Evolutionary conservation across 371 early-diverging fungal genomes (phyloP), one percentile per base, ranked within the genome.

Genomic region (Mucor velutinosus): DNA sequence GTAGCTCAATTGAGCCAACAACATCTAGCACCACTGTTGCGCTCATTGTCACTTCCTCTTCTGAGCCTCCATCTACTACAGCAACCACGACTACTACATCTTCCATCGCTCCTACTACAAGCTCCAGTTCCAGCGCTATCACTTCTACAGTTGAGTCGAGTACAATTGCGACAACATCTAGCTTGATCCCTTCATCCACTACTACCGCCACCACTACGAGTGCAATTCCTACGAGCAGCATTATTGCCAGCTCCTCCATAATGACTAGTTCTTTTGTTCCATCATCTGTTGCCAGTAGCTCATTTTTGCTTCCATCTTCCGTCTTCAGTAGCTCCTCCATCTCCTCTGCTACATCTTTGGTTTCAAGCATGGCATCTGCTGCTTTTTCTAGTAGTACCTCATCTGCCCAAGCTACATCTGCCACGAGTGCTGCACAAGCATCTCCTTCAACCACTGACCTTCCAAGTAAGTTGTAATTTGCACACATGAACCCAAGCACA

Each of bases 11-110:
- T 41, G 32, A 32, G 21, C 39, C 59, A 21, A 51, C 32, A 30
- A n/a, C 27, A n/a, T 19, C 29, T 32, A 56, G n/a, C n/a, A 56
- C 56, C 15, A 56, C 56, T 30, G 32, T 12, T 4, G 51, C 25
- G 25, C 51, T 32, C 6, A 56, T 30, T 7, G n/a, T 17, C 15
- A 17, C 8, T 10, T 23, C 49, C n/a, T 32, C 49, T 30, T 10
- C 33, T 23, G 11, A 17, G 15, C 1, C 62, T 7, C 25, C 62
- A n/a, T 21, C 51, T 5, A 51, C 62, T 17, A 55, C 39, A 6
- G 55, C 55, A n/a, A 21, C 35, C 6, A 51, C 62, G 12, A 51
- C 39, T 25, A 63, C 63, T 14, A 63, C 63, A 23, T 51, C 51
- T 25, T 56, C 57, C 17, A 5, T 32, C 4, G 57, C 14, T 15